Base-by-base conservation (phyloP, 2,329 filamentous ascomycete genomes). In the Thielaviopsis populi region DNA sequence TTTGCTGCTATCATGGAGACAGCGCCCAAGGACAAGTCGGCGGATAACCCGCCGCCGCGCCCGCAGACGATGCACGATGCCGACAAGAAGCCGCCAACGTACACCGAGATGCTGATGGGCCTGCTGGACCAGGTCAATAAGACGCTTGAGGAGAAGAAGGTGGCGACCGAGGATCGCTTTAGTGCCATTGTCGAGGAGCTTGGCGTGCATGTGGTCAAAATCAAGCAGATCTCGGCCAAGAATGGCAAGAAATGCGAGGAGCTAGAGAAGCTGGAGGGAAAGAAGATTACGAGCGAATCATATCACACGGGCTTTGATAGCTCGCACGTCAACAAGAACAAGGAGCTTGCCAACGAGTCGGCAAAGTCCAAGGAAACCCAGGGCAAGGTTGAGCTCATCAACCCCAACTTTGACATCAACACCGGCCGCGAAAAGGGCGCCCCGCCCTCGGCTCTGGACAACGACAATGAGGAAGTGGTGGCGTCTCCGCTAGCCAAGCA, bases 71-170 rank as follows among this genome's bases (percentile, higher is more conserved):
- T 96, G 33, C 87, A 95, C 71, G 80, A 81, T 50, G 80, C 89
- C 63, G 84, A 87, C 69, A 83, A 87, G 72, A 84, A 80, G 70
- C 83, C 89, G 69, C 89, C 89, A 0, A 87, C 86, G 15, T 99
- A 96, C 72, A 94, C 90, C 46, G 90, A 95, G 78, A 99, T 99
- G 94, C 91, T 99, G 87, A 89, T 89, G n/a, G 84, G 86, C n/a
- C 75, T 99, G 70, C 82, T 97, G 22, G 94, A 99, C 70, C 88
- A 95, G 74, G 91, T 97, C 50, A 96, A 96, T 70, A 80, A 83
- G 74, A 84, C 89, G 61, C 79, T 96, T 42, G 88, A 91, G 64
- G 88, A 91, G 71, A 87, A 87, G 74, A 84, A 86, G 67, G 77
- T 82, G 0, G 77, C 78, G 46, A 79, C 82, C 0, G 79, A 82